Percentiles rank a stretch among this genome's conserved stretches.
Evolutionary conservation across 306 rosid genomes (phyloP).

Genomic region (Hippophae rhamnoides): DNA sequence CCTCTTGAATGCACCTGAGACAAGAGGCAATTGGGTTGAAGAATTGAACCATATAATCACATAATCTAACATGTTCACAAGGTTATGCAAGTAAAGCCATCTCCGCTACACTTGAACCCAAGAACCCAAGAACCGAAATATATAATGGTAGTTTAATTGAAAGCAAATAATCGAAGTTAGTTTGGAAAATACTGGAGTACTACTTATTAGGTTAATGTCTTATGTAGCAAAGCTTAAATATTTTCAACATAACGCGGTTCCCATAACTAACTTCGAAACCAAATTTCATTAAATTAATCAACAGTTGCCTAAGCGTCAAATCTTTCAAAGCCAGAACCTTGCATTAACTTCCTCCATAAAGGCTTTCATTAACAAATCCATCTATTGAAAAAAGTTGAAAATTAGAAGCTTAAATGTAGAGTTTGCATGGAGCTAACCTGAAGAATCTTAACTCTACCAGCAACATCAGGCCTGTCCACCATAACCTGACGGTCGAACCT

Average conservation of each 20-base stretch:
- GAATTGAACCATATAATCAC: background rate
- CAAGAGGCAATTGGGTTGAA: background rate
- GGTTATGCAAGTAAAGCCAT: background rate
- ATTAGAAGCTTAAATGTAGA: background rate
- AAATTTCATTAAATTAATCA: too few relatives aligned
- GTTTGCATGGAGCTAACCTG: conserved; percentile 43
- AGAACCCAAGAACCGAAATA: too few relatives aligned
- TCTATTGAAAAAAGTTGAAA: background rate
- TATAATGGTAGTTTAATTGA: too few relatives aligned
- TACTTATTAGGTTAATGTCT: too few relatives aligned
- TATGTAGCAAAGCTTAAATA: too few relatives aligned
- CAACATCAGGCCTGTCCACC: conserved; percentile 96
- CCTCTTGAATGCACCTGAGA: conserved; percentile 80
- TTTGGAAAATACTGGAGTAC: too few relatives aligned
- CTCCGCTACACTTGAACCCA: background rate
- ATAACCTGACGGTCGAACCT: conserved; percentile 94
- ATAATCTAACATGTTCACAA: background rate
- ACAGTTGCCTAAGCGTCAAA: too few relatives aligned
- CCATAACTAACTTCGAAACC: too few relatives aligned
- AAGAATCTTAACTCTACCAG: conserved; percentile 92
- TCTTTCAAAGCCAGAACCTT: too few relatives aligned
- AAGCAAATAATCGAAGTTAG: too few relatives aligned
- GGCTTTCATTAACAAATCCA: background rate
- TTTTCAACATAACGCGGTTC: too few relatives aligned
- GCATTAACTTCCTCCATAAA: too few relatives aligned